Percentiles rank a stretch among this genome's conserved stretches.
Conservation (phyloP, 129 eudicot species). For the Helianthus annuus region HanXRQr2.0-SUNRISE NC_035436.2:14891703-14892202, state of each 20-base stretch:
- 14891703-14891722: conserved; percentile 62
- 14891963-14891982: conserved; percentile 7
- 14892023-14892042: conserved; percentile 11
- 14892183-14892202: no score
- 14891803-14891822: not conserved
- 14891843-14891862: no score
- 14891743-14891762: not conserved
- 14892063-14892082: not conserved
- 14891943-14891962: not conserved
- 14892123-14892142: no score
- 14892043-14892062: not conserved
- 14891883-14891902: not conserved
- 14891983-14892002: not conserved
- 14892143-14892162: no score
- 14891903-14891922: not conserved
- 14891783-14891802: not conserved
- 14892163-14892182: no score
- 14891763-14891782: conserved; percentile 6
- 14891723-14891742: conserved; percentile 54
- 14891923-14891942: not conserved
- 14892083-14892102: no score
- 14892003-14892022: not conserved
- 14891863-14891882: not conserved
- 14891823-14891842: not conserved
- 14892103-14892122: no score